Conservation (phyloP, 106 monocot species). For the Dendrobium catenatum region DNA sequence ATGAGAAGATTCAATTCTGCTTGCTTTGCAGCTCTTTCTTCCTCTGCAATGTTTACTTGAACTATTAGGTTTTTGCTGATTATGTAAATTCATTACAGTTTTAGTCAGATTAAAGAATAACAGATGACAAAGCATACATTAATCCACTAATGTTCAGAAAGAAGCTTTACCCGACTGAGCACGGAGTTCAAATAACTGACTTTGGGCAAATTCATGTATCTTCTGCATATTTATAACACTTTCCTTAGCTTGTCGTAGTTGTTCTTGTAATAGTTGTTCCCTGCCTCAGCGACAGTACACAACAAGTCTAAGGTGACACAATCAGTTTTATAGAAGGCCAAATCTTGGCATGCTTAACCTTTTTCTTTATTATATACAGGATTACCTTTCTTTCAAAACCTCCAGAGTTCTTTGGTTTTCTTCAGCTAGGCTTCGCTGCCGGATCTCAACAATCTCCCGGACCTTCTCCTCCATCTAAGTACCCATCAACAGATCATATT, state of each 20-base stretch:
- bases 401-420: constrained; percentile 97
- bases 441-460: constrained; percentile 94
- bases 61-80: background rate
- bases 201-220: constrained; percentile 89
- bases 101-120: background rate
- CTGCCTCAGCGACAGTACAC: constrained; percentile 29
- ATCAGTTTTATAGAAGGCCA: background rate
- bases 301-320: constrained; percentile 10
- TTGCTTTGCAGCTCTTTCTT: constrained; percentile 84
- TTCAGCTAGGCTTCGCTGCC: constrained; percentile 88
- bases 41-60: constrained; percentile 45
- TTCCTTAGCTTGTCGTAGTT: constrained; percentile 86
- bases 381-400: constrained; percentile 89
- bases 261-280: constrained; percentile 81
- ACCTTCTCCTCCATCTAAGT: constrained; percentile 98
- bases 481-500: constrained; percentile 6
- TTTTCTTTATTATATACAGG: background rate
- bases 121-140: background rate
- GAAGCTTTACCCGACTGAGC: constrained; percentile 72
- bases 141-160: background rate
- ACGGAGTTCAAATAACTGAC: constrained; percentile 86
- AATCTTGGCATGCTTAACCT: background rate
- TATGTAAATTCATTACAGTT: background rate
- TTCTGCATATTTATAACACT: constrained; percentile 95
- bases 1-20: constrained; percentile 87